Evolutionary conservation across 768 basidiomycete genomes (phyloP).

Genomic region (Rhizopogon sp.): DNA sequence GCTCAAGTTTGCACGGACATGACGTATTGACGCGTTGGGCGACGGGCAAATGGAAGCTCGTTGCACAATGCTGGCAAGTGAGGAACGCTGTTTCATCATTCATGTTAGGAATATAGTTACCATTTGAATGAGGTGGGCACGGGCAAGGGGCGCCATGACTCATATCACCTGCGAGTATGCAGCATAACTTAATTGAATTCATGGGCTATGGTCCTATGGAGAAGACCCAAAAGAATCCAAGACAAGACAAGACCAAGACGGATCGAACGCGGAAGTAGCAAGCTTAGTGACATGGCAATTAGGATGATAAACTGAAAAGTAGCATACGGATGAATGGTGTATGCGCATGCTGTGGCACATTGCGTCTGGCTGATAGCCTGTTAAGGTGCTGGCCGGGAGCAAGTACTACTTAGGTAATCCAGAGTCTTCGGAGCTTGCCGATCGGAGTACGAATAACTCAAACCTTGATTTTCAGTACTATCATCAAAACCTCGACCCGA

Average conservation of each 20-base stretch:
- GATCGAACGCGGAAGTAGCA: neutral
- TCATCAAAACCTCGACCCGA: conserved; percentile 50
- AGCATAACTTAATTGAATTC: neutral
- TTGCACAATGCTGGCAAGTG: neutral
- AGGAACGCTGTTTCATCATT: neutral
- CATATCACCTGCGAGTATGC: neutral
- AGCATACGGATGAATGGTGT: no score
- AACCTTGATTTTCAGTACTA: conserved; percentile 37
- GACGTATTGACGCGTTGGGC: neutral
- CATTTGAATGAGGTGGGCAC: neutral
- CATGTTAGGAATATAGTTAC: neutral
- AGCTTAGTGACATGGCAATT: neutral
- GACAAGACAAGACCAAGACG: neutral
- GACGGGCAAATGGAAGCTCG: neutral
- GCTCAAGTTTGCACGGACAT: neutral
- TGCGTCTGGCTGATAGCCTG: no score
- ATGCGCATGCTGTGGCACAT: no score
- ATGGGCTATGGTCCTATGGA: neutral
- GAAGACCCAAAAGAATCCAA: neutral
- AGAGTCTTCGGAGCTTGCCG: conserved; percentile 12
- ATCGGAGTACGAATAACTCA: conserved; percentile 23
- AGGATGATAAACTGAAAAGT: no score
- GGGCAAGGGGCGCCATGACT: neutral
- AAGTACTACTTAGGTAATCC: no score
- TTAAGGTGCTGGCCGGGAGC: no score